These are phyloP conservation scores for Pythium utonaiense DNA, from an alignment of 352 stramenopile species.

Conservation along the genomic window DNA sequence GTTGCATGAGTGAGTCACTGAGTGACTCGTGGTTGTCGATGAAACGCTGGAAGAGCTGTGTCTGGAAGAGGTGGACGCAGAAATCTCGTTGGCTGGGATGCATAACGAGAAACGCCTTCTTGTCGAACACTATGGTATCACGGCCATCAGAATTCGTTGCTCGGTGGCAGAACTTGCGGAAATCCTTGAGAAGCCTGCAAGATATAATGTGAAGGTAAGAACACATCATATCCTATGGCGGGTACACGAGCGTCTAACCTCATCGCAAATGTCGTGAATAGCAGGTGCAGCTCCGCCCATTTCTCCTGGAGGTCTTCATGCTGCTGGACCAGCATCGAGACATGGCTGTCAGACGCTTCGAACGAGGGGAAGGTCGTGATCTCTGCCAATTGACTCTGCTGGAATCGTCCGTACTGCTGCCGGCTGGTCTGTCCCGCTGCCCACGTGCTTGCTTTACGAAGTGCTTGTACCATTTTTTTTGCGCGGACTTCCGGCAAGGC, in stretches of 20 bases:
- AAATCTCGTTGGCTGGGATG: constrained; percentile 61
- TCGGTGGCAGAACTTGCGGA: constrained; percentile 52
- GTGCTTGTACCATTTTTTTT: constrained; percentile 52
- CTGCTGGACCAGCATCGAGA: constrained; percentile 21
- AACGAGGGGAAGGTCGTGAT: constrained; percentile 20
- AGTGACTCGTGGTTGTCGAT: constrained; percentile 36
- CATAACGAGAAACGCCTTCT: constrained; percentile 48
- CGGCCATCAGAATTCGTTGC: constrained; percentile 5
- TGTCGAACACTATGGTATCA: constrained; percentile 39
- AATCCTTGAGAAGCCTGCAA: constrained; percentile 56
- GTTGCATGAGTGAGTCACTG: constrained; percentile 19
- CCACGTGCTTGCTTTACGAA: constrained; percentile 49
- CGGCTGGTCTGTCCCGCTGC: constrained; percentile 31
- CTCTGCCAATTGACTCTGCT: constrained; percentile 17
- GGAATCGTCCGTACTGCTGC: constrained; percentile 25
- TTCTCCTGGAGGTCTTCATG: constrained; percentile 58
- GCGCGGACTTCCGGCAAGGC: constrained; percentile 49
- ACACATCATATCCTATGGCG: neutral
- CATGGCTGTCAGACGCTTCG: constrained; percentile 28
- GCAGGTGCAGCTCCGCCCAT: constrained; percentile 49
- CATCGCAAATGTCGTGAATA: constrained; percentile 52
- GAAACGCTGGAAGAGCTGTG: constrained; percentile 68
- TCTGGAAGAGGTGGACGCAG: constrained; percentile 65
- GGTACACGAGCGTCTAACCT: constrained; percentile 25
- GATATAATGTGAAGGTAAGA: neutral